Percentiles rank a stretch among this genome's conserved stretches.
phyloP scores from a whole-genome alignment of 2,329 filamentous ascomycete genomes.

The Neocucurbitaria cava region DNA sequence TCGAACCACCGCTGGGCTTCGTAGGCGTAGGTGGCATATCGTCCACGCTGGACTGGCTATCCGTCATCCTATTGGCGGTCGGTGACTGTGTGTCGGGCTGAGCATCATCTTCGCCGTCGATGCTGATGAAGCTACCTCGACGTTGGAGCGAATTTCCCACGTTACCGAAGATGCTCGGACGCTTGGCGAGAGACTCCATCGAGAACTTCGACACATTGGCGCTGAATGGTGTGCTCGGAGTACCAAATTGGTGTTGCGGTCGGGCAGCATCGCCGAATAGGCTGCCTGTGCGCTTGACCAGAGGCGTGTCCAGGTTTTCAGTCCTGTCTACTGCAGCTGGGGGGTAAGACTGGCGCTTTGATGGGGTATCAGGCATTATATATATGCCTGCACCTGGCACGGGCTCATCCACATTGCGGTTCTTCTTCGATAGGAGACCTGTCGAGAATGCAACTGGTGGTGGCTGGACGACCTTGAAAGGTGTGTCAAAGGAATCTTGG shows the following conservation, averaged over 20 bases:
- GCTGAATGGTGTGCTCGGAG: slow-evolving; percentile 83
- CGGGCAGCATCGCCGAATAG: slow-evolving; percentile 68
- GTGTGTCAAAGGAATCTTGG: slow-evolving; percentile 71
- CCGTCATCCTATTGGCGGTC: slow-evolving; percentile 58
- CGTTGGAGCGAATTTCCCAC: slow-evolving; percentile 60
- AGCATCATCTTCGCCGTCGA: slow-evolving; percentile 75
- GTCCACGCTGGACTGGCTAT: slow-evolving; percentile 66
- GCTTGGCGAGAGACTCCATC: slow-evolving; percentile 71
- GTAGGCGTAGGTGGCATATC: slow-evolving; percentile 95
- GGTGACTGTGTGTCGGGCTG: slow-evolving; percentile 59
- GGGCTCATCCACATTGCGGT: slow-evolving; percentile 74
- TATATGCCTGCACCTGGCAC: slow-evolving; percentile 60
- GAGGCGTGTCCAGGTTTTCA: slow-evolving; percentile 52
- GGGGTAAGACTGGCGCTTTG: slow-evolving; percentile 84
- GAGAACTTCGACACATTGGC: slow-evolving; percentile 66
- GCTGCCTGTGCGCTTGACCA: slow-evolving; percentile 51
- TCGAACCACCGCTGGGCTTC: slow-evolving; percentile 66
- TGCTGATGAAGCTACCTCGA: slow-evolving; percentile 76
- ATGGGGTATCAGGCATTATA: slow-evolving; percentile 91
- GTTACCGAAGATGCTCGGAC: slow-evolving; percentile 68
- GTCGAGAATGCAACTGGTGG: slow-evolving; percentile 84
- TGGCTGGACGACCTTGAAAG: slow-evolving; percentile 79
- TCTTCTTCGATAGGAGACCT: slow-evolving; percentile 86
- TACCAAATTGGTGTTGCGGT: slow-evolving; percentile 75
- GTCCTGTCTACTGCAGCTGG: slow-evolving; percentile 57